Evolutionary conservation across 371 early-diverging fungal genomes (phyloP).

Genomic region (Syncephalastrum racemosum): DNA sequence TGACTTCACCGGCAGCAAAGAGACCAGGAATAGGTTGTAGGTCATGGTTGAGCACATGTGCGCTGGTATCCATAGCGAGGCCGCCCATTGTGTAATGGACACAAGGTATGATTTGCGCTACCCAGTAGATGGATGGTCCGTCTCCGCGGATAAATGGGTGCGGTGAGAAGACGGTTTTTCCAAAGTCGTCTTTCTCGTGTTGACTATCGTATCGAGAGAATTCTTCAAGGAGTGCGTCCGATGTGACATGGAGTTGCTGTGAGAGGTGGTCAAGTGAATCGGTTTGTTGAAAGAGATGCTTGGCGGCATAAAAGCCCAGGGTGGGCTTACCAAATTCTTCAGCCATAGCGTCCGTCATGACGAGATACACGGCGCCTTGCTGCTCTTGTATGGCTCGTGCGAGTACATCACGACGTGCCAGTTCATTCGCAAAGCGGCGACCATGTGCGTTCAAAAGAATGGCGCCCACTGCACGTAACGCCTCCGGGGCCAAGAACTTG

Average conservation of each 20-base stretch:
- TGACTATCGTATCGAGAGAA: constrained; percentile 58
- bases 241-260: constrained; percentile 50
- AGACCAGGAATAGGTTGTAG: constrained; percentile 41
- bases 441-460: constrained; percentile 67
- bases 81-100: constrained; percentile 92
- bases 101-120: constrained; percentile 73
- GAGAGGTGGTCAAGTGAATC: constrained; percentile 54
- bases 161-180: constrained; percentile 62
- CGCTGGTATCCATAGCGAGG: constrained; percentile 60
- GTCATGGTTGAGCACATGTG: constrained; percentile 35
- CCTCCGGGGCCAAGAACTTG: constrained; percentile 79
- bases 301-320: constrained; percentile 60
- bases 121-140: constrained; percentile 61
- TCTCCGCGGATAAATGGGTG: no score
- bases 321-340: constrained; percentile 54
- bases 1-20: constrained; percentile 79
- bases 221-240: constrained; percentile 43
- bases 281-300: constrained; percentile 61
- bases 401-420: constrained; percentile 61
- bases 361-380: constrained; percentile 38
- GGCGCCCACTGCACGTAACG: constrained; percentile 81
- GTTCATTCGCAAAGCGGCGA: constrained; percentile 75
- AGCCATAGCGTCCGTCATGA: constrained; percentile 57
- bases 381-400: constrained; percentile 47
- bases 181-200: constrained; percentile 40